Evolutionary conservation across 208 protist genomes (phyloP), one percentile per base, ranked within the genome.

Genomic region (Acanthamoeba healyi): DNA sequence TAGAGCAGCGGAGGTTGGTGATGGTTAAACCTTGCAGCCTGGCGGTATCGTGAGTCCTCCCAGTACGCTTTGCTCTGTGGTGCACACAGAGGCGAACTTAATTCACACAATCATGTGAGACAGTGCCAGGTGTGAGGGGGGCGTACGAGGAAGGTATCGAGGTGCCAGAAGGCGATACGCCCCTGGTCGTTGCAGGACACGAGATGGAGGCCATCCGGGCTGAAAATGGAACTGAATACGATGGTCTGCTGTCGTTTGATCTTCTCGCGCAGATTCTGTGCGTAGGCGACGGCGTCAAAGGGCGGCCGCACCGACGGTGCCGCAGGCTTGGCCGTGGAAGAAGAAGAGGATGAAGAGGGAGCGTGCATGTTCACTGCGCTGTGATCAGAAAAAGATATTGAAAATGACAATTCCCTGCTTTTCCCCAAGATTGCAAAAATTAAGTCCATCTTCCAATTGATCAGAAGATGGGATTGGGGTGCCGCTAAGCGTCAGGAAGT

Each of bases 101-200:
- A 38, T 26, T 46, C 9, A 49, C 4, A 29, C 3, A 46, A 79
- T n/a, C 19, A 4, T 26, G 36, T 7, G 36, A n/a, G 0, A 2
- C 1, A 26, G 7, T 24, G 38, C n/a, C 0, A 46, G 26, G 70
- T n/a, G 1, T 5, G 14, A 19, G 22, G 65, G 1, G 12, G 12
- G 3, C 32, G 65, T 79, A 79, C 70, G 70, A 79, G 70, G 29
- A 49, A 79, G 70, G 70, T 79, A 10, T 79, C 40, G 29, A 79
- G 70, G 0, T 44, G 32, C 70, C 70, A 79, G 70, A 79, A 79
- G 70, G 70, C 70, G 36, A 79, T 79, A 44, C 70, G 70, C 34
- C 70, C 70, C 24, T 79, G 70, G 36, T 79, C 70, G 40, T 46
- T 79, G 70, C 70, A 79, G 9, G 70, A 79, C 70, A 79, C 70